Base-by-base conservation (phyloP, 108 stramenopile species). In the Stephanodiscus minutulus region DNA sequence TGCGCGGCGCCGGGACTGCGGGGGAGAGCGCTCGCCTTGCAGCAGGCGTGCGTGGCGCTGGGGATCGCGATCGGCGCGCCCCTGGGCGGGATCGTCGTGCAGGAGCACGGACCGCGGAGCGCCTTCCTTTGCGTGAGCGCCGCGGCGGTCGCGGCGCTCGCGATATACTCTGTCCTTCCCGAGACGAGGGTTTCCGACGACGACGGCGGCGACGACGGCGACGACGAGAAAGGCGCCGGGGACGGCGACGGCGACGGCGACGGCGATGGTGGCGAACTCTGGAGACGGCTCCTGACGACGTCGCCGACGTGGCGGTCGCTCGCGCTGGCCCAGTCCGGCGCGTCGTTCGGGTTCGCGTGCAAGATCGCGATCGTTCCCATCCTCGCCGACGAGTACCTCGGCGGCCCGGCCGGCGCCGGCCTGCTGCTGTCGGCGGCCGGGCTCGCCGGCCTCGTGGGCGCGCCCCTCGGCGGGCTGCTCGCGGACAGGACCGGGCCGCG, bases 31-130 rank as follows among this genome's bases (percentile, higher is more conserved):
- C 66, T 89, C 62, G 88, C 91, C 1, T 65, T 86, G 13, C 88
- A 91, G 61, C 88, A 89, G 67, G 91, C 87, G 5, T 61, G 49
- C 6, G 68, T 86, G 35, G 91, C 85, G 9, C 22, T 89, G 61
- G 91, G 91, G 5, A 87, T 91, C 49, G 88, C 91, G 0, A 83
- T 89, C 20, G 91, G 88, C 7, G 88, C 91, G 46, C 88, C 91
- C 46, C 15, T 82, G 18, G 91, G 91, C 7, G 91, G 88, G 18
- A 18, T 85, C 8, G 39, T 89, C 9, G 85, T 89, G 12, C 85
- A 91, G 62, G 31, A 68, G 50, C 88, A 83, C 77, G 87, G 88
- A 24, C 73, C 75, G 7, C 27, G 89, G 21, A 85, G 85, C 28
- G 68, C 85, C 2, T 90, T 90, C 72, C 66, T 87, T 21, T 89